Percentiles rank a stretch among this genome's conserved stretches.
Evolutionary conservation across 345 rosid species (phyloP).

Genomic region (Arabidopsis suecica): DNA sequence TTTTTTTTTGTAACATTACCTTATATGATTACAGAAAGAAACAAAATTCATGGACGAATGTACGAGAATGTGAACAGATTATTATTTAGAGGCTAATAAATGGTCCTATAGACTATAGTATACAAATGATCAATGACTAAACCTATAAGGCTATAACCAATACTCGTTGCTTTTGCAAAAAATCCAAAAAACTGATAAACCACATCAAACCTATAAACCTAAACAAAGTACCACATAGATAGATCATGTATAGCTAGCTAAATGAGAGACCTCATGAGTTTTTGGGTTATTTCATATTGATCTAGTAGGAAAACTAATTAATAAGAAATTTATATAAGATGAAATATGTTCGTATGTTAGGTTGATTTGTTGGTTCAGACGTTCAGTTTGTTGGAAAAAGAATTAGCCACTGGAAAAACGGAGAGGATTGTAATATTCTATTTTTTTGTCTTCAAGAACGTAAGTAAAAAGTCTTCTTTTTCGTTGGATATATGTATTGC

Average conservation of each 20-base stretch:
- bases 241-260: background rate
- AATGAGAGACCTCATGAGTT: background rate
- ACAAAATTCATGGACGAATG: background rate
- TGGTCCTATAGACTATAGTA: background rate
- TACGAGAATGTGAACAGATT: too few species aligned
- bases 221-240: background rate
- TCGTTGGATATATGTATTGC: conserved; percentile 7
- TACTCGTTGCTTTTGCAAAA: background rate
- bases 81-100: background rate
- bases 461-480: conserved; percentile 24
- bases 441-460: conserved; percentile 18
- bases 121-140: background rate
- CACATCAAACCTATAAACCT: background rate
- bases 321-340: background rate
- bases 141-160: background rate
- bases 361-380: conserved; percentile 20
- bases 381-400: conserved; percentile 34
- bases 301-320: background rate
- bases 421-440: background rate
- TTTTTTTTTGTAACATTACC: background rate
- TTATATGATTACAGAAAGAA: background rate
- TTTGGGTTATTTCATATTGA: background rate
- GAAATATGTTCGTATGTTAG: conserved; percentile 16
- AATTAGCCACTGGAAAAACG: background rate
- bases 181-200: background rate